Evolutionary conservation across 306 rosid species (phyloP), one percentile per base, ranked within the genome.

Genomic region (Luffa acutangula): DNA sequence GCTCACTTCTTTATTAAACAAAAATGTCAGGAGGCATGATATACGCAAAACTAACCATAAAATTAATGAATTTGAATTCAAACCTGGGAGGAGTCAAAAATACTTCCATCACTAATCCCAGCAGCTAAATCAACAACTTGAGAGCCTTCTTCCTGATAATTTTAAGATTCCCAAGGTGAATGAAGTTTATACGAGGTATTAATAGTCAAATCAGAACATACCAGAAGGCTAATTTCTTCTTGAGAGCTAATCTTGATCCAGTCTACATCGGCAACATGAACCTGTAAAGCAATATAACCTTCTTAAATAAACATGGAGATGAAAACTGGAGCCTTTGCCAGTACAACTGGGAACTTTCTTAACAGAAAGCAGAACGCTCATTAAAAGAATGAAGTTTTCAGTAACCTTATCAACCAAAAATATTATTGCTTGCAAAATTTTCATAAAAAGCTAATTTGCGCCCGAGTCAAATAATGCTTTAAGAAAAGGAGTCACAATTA

Each of bases 181-280:
- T 67, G 51, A 74, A 75, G 76, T 79, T 67, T 75, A 63, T 46
- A 79, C 56, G 53, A 56, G 67, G 80, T 59, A 70, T 46, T 54
- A 21, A 81, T 60, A 14, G 59, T 80, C 25, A n/a, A 76, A 74
- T 63, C 41, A 86, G 71, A 73, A 77, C 86, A 58, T 84, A 93
- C 98, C 95, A 92, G 86, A 36, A 94, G 84, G 90, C 90, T 89
- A 78, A 92, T 87, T 82, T 89, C 96, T 79, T 88, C 93, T 74
- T 86, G 89, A 46, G 97, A 85, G 6, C 67, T 78, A 79, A 94
- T 88, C 89, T 84, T 87, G 72, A 94, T 89, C 98, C 98, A 92
- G 77, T 94, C 97, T 43, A 92, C 81, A 85, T 92, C 97, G 11
- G 89, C 97, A 87, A 94, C 98, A 87, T 89, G 97, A 78, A 92